Evolutionary conservation across 2,329 filamentous ascomycete species (phyloP).

Genomic region (Aspergillus melleus): DNA sequence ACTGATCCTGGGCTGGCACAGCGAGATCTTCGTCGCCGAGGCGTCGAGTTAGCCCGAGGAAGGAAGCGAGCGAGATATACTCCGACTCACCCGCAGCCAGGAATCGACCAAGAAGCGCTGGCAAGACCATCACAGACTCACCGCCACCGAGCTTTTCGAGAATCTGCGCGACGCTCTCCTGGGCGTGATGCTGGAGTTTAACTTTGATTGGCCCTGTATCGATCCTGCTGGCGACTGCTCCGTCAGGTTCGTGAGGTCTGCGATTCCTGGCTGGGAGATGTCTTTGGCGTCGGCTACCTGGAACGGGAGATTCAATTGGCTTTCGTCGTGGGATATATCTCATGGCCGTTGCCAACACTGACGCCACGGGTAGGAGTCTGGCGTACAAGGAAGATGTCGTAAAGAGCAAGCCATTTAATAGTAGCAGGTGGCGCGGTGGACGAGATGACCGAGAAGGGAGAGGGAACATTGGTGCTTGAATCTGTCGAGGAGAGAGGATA

Average conservation of each 20-base stretch:
- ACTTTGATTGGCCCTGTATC: constrained; percentile 49
- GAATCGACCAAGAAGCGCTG: neutral
- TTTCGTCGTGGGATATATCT: constrained; percentile 45
- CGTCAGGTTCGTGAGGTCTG: constrained; percentile 31
- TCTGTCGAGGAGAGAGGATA: neutral
- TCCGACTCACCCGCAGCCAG: neutral
- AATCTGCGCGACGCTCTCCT: constrained; percentile 36
- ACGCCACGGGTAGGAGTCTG: neutral
- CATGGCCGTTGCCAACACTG: constrained; percentile 24
- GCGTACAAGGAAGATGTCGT: neutral
- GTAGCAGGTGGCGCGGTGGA: neutral
- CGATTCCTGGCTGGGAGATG: constrained; percentile 30
- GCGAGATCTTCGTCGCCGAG: neutral
- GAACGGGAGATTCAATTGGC: constrained; percentile 43
- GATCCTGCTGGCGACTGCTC: constrained; percentile 43
- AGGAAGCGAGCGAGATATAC: neutral
- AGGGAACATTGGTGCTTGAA: neutral
- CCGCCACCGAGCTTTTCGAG: constrained; percentile 24
- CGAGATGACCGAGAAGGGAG: neutral
- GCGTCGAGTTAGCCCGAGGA: neutral
- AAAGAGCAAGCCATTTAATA: neutral
- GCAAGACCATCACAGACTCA: constrained; percentile 6
- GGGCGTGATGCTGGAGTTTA: constrained; percentile 28
- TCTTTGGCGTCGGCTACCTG: constrained; percentile 39
- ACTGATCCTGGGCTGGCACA: constrained; percentile 27